Conservation (phyloP, 345 rosid species). For the Syzygium aqueum region DNA sequence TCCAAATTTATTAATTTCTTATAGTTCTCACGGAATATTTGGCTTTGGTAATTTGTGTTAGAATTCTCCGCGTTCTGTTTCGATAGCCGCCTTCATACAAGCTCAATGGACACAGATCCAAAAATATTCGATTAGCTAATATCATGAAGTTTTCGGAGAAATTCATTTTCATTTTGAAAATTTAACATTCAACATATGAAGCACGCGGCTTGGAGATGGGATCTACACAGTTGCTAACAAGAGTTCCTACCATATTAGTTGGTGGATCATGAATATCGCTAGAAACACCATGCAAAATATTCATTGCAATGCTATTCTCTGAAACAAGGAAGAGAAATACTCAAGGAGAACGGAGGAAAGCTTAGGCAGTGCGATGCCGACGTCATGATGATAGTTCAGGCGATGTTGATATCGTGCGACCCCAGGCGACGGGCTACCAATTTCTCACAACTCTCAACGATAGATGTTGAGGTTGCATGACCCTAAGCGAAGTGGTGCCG, state of each 20-base stretch:
- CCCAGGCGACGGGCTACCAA: no score
- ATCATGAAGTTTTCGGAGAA: neutral
- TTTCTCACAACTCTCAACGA: neutral
- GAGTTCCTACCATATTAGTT: neutral
- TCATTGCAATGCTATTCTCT: neutral
- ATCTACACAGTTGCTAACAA: neutral
- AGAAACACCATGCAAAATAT: neutral
- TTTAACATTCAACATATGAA: neutral
- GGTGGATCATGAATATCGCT: neutral
- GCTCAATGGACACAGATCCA: neutral
- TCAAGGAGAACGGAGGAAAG: neutral
- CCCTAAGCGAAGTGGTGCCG: neutral
- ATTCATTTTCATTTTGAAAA: neutral
- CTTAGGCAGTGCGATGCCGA: neutral
- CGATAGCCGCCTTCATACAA: neutral
- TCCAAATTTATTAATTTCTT: neutral
- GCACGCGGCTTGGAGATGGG: neutral
- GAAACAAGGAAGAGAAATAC: neutral
- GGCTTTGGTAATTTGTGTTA: neutral
- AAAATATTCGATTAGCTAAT: neutral
- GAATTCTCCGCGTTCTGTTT: neutral
- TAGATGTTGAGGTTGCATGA: neutral
- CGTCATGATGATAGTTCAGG: neutral
- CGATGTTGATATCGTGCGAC: no score
- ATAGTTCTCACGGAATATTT: neutral